Evolutionary conservation across 2,329 filamentous ascomycete species (phyloP).

Genomic region (Botrytis pseudocinerea): DNA sequence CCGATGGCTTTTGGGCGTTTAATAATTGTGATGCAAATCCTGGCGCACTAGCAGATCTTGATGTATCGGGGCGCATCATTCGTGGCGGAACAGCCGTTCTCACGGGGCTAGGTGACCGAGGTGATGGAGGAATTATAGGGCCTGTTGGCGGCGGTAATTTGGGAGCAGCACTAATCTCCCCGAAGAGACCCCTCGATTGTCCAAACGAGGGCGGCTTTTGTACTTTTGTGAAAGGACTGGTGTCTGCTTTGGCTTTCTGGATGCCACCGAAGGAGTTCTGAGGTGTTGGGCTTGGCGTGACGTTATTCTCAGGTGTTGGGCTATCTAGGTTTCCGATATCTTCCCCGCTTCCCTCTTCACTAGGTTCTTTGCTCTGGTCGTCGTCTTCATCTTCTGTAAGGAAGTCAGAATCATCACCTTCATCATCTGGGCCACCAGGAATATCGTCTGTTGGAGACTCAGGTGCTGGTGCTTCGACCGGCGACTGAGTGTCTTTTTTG

Average conservation of each 20-base stretch:
- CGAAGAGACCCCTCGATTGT: slow-evolving; percentile 50
- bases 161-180: slow-evolving; percentile 53
- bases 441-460: slow-evolving; percentile 35
- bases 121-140: slow-evolving; percentile 62
- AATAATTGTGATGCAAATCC: slow-evolving; percentile 58
- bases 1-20: slow-evolving; percentile 48
- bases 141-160: slow-evolving; percentile 55
- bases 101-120: slow-evolving; percentile 72
- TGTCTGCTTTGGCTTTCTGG: slow-evolving; percentile 43
- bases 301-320: slow-evolving; percentile 49
- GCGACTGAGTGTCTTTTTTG: slow-evolving; percentile 15
- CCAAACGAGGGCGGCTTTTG: slow-evolving; percentile 48
- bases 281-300: slow-evolving; percentile 55
- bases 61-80: slow-evolving; percentile 50
- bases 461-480: slow-evolving; percentile 32
- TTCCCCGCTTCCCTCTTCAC: slow-evolving; percentile 60
- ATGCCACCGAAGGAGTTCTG: slow-evolving; percentile 59
- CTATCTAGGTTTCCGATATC: slow-evolving; percentile 66
- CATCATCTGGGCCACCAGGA: slow-evolving; percentile 40
- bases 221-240: slow-evolving; percentile 46
- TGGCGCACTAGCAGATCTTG: slow-evolving; percentile 61
- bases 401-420: slow-evolving; percentile 38
- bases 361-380: slow-evolving; percentile 48
- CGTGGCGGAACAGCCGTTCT: slow-evolving; percentile 57
- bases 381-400: slow-evolving; percentile 43